Evolutionary conservation across 352 stramenopile genomes (phyloP).

Genomic region (Phytophthora lateralis): DNA sequence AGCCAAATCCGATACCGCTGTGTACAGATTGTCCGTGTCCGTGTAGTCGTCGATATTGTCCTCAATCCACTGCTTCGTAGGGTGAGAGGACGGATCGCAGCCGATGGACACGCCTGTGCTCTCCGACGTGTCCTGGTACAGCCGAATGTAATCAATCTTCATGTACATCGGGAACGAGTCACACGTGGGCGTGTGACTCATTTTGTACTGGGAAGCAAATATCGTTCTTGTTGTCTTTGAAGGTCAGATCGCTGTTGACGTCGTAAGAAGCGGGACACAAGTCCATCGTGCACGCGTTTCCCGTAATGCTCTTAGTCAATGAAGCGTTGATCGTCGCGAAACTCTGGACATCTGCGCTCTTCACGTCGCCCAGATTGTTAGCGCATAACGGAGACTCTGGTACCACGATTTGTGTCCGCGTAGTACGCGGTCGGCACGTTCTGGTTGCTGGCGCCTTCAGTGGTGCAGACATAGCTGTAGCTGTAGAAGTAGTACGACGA

Average conservation of each 20-base stretch:
- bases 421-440: conserved; percentile 53
- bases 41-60: conserved; percentile 61
- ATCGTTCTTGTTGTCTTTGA: conserved; percentile 52
- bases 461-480: conserved; percentile 46
- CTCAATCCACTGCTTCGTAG: conserved; percentile 66
- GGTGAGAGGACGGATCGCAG: conserved; percentile 55
- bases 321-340: conserved; percentile 49
- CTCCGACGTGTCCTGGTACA: conserved; percentile 41
- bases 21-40: conserved; percentile 48
- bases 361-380: conserved; percentile 59
- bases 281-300: conserved; percentile 51
- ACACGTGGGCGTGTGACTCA: conserved; percentile 61
- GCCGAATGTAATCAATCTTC: conserved; percentile 78
- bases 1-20: conserved; percentile 45
- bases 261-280: conserved; percentile 73
- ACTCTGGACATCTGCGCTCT: conserved; percentile 38
- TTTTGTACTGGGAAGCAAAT: conserved; percentile 58
- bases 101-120: conserved; percentile 45
- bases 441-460: conserved; percentile 45
- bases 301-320: conserved; percentile 49
- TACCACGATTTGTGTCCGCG: conserved; percentile 76
- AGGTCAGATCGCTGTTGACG: conserved; percentile 46
- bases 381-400: conserved; percentile 61
- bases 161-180: conserved; percentile 69
- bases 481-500: conserved; percentile 49